Evolutionary conservation across 2,329 filamentous ascomycete genomes (phyloP).

Genomic region (Rhynchosporium agropyri): DNA sequence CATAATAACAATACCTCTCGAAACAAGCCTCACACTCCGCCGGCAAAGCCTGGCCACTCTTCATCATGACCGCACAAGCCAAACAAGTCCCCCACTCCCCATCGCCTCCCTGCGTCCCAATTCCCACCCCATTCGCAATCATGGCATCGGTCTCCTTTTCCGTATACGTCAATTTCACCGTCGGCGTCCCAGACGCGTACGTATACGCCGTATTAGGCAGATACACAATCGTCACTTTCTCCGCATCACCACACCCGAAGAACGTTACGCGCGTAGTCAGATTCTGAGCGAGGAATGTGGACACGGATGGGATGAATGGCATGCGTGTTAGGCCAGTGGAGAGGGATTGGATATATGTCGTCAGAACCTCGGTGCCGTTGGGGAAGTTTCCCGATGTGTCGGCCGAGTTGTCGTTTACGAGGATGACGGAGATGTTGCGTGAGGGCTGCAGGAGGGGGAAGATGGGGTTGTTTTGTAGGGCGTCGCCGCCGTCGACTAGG

Average conservation of each 20-base stretch:
- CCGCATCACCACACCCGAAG: conserved; percentile 47
- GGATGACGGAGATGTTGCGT: conserved; percentile 62
- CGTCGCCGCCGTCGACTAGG: conserved; percentile 51
- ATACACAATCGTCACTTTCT: conserved; percentile 36
- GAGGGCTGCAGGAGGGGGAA: conserved; percentile 52
- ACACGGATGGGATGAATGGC: conserved; percentile 48
- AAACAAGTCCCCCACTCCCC: conserved; percentile 46
- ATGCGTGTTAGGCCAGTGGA: conserved; percentile 43
- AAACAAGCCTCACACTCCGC: conserved; percentile 46
- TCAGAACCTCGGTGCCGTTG: conserved; percentile 48
- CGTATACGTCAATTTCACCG: conserved; percentile 43
- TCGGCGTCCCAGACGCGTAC: conserved; percentile 41
- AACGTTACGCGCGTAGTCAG: conserved; percentile 42
- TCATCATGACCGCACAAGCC: conserved; percentile 47
- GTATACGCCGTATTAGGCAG: conserved; percentile 49
- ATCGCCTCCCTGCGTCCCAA: conserved; percentile 44
- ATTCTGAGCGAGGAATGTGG: conserved; percentile 42
- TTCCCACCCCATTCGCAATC: conserved; percentile 46
- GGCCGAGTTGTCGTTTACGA: conserved; percentile 66
- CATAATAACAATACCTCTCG: conserved; percentile 45
- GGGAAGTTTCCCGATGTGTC: conserved; percentile 54
- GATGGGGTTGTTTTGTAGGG: conserved; percentile 50
- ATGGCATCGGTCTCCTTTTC: conserved; percentile 44
- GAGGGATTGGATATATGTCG: conserved; percentile 34
- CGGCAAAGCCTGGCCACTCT: conserved; percentile 41